These are phyloP conservation scores for Ceratobasidium sp. DNA, from an alignment of 1,284 basidiomycete genomes.

Conservation along the genomic window DNA sequence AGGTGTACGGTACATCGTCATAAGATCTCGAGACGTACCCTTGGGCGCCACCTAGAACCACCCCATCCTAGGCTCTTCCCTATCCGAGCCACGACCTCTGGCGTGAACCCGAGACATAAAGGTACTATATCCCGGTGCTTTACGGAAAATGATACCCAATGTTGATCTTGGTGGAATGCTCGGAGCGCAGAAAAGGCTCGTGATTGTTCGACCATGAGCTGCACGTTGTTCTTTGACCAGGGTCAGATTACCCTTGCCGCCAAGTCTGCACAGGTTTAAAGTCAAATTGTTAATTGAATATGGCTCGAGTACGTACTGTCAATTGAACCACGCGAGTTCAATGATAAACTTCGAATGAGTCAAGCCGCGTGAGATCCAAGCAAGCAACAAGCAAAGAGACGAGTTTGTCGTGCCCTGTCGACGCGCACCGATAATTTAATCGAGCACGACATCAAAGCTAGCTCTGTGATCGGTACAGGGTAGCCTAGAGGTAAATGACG, in stretches of 20 bases:
- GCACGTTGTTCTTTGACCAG: neutral
- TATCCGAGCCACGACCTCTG: neutral
- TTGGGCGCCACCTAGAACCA: neutral
- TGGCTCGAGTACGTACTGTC: neutral
- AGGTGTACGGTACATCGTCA: neutral
- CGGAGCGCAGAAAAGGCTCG: neutral
- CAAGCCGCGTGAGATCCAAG: neutral
- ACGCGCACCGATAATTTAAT: neutral
- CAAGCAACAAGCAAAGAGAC: neutral
- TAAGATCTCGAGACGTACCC: neutral
- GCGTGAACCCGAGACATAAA: neutral
- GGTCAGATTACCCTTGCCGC: slow-evolving; percentile 1
- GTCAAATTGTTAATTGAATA: neutral
- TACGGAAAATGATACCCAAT: neutral
- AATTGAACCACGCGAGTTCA: neutral
- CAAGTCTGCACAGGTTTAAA: neutral
- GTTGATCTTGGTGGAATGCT: slow-evolving; percentile 11
- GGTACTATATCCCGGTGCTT: neutral
- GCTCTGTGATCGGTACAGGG: neutral
- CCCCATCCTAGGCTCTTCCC: neutral
- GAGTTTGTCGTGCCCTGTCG: neutral
- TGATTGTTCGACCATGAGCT: neutral
- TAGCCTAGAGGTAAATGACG: neutral
- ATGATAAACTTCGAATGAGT: slow-evolving; percentile 1
- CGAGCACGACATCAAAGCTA: neutral